Base-by-base conservation (phyloP, 306 rosid species). In the Dryas drummondii region DNA sequence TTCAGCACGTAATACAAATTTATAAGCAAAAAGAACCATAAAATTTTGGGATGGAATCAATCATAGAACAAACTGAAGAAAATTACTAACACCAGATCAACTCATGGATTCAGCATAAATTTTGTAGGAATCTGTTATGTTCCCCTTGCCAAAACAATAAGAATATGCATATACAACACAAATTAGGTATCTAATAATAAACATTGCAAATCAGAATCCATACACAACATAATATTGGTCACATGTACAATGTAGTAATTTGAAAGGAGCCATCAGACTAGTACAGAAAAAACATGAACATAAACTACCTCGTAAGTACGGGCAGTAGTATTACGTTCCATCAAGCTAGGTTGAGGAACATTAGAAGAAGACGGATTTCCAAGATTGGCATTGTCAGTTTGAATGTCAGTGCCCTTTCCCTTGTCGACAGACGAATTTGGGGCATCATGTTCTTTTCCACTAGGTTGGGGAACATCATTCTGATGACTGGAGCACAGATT, bases 271-370 rank as follows among this genome's bases (percentile, higher is more conserved):
- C 2, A 44, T 57, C 41, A 59, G n/a, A 80, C 14, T 56, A 68
- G 61, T 69, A 57, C 37, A 78, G 48, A 64, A 49, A 32, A 46
- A 78, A 40, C 16, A 48, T 10, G 78, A 76, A 68, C 66, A 78
- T 2, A 48, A 74, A 62, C 37, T 82, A 94, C 99, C 99, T 86
- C 93, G 5, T 16, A 76, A 17, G 87, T 71, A 50, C 9, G 73
- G 46, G 93, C 92, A 68, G 87, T 81, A 27, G 68, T 69, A 76
- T 79, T 85, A 49, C 84, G 92, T 73, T 85, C 86, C 92, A 90
- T 87, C 27, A 92, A 54, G 81, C 74, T 80, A 70, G 87, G 83
- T 56, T 46, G 87, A 10, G 47, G 54, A 70, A 13, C 78, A 56
- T 74, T 74, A 74, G 65, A 55, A 65, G 81, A 70, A 37, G 89